Evolutionary conservation across 257 asterid genomes (phyloP).

Genomic region (Ocimum tenuiflorum): DNA sequence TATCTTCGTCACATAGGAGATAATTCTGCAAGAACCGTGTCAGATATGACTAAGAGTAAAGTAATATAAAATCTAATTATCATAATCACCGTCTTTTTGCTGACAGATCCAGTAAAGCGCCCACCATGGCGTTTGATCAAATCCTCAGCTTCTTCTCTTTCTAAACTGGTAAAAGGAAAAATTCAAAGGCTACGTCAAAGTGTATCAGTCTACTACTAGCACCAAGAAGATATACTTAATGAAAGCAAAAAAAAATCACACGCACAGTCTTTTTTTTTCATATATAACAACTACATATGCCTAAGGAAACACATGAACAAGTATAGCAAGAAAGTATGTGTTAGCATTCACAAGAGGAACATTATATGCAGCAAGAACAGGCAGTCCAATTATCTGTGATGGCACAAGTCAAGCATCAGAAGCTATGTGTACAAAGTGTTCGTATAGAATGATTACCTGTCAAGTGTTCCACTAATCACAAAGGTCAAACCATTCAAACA

Average conservation of each 20-base stretch:
- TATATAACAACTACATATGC: not conserved
- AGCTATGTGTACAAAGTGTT: conserved; percentile 1
- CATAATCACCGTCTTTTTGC: conserved; percentile 91
- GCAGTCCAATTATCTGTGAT: not conserved
- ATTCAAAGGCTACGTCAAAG: conserved; percentile 11
- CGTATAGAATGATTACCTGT: conserved; percentile 49
- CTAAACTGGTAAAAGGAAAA: conserved; percentile 58
- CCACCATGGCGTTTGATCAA: conserved; percentile 94
- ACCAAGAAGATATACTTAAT: not conserved
- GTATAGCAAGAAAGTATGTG: not conserved
- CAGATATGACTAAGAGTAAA: conserved; percentile 15
- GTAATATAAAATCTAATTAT: conserved; percentile 11
- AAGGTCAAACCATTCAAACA: conserved; percentile 90
- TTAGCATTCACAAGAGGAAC: not conserved
- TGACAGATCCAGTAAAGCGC: conserved; percentile 95
- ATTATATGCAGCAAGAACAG: not conserved
- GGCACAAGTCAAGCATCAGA: not conserved
- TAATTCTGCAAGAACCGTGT: conserved; percentile 55
- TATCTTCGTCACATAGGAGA: conserved; percentile 94
- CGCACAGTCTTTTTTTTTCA: not conserved
- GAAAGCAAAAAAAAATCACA: not conserved
- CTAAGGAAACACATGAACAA: not conserved
- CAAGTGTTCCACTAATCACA: conserved; percentile 97
- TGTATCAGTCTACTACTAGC: conserved; percentile 2
- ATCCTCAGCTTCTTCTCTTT: conserved; percentile 99